These are phyloP conservation scores for Pseudogymnoascus sp. DNA, from an alignment of 2,329 filamentous ascomycete genomes.

Conservation along the genomic window DNA sequence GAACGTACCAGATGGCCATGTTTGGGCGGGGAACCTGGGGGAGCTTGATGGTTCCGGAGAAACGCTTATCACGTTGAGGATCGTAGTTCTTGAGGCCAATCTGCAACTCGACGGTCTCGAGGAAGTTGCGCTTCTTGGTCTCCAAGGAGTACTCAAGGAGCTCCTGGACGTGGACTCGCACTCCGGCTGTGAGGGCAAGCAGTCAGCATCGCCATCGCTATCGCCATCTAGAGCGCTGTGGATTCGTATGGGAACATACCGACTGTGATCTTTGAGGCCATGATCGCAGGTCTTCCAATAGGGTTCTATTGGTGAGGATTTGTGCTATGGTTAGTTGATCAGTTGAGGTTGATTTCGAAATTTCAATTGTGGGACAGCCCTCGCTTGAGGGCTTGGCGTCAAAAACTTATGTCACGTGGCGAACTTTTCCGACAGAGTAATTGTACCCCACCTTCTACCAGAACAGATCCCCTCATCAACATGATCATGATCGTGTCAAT, in stretches of 20 bases:
- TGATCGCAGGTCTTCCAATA: slow-evolving; percentile 77
- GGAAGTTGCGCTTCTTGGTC: slow-evolving; percentile 97
- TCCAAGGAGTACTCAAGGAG: slow-evolving; percentile 91
- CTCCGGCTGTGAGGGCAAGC: slow-evolving; percentile 62
- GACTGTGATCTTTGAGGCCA: slow-evolving; percentile 76
- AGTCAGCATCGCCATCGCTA: slow-evolving; percentile 15
- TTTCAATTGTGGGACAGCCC: slow-evolving; percentile 7
- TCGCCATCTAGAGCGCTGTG: neutral
- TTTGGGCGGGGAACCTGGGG: slow-evolving; percentile 82
- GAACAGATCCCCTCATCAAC: neutral
- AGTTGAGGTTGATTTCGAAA: slow-evolving; percentile 4
- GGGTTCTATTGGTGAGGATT: slow-evolving; percentile 67
- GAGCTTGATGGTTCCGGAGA: slow-evolving; percentile 97
- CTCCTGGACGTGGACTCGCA: slow-evolving; percentile 87
- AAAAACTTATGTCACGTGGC: neutral
- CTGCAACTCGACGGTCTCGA: slow-evolving; percentile 85
- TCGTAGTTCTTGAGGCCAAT: slow-evolving; percentile 99
- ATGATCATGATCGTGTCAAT: neutral
- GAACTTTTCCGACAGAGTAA: neutral
- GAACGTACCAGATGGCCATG: slow-evolving; percentile 70
- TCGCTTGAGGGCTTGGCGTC: slow-evolving; percentile 3
- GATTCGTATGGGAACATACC: slow-evolving; percentile 34
- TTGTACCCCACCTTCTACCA: neutral
- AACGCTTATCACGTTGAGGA: slow-evolving; percentile 99
- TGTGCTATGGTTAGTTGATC: slow-evolving; percentile 21